These are phyloP conservation scores for Nitzschia palea DNA, from an alignment of 108 stramenopile species.

Conservation along the genomic window DNA sequence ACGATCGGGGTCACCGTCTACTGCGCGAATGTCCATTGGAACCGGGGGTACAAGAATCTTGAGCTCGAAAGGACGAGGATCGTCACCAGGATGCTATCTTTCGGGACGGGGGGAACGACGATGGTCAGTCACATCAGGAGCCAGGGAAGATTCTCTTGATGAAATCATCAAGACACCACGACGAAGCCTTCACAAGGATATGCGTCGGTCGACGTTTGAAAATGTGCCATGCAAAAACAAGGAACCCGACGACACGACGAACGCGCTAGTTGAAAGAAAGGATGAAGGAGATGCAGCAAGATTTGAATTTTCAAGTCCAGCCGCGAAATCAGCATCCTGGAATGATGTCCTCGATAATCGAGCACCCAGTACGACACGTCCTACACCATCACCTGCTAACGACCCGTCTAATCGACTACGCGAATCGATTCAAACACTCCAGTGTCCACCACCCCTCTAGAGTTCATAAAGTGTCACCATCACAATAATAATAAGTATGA, in stretches of 20 bases:
- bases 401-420: not conserved
- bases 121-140: not conserved
- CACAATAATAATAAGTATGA: no score
- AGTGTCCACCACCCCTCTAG: slow-evolving; percentile 1
- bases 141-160: not conserved
- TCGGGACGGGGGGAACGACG: not conserved
- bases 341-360: no score
- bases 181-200: not conserved
- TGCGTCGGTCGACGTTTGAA: no score
- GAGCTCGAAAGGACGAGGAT: not conserved
- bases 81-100: not conserved
- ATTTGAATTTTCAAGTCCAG: no score
- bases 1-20: not conserved
- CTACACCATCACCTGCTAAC: not conserved
- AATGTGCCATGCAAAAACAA: no score
- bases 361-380: not conserved
- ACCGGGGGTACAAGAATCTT: not conserved
- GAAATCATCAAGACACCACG: not conserved
- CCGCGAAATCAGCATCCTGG: no score
- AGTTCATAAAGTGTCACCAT: no score
- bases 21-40: not conserved
- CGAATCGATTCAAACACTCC: not conserved
- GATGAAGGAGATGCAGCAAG: no score
- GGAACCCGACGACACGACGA: no score
- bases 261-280: no score